Evolutionary conservation across 148 eudicot genomes (phyloP).

Genomic region (Rhododendron ovatum): DNA sequence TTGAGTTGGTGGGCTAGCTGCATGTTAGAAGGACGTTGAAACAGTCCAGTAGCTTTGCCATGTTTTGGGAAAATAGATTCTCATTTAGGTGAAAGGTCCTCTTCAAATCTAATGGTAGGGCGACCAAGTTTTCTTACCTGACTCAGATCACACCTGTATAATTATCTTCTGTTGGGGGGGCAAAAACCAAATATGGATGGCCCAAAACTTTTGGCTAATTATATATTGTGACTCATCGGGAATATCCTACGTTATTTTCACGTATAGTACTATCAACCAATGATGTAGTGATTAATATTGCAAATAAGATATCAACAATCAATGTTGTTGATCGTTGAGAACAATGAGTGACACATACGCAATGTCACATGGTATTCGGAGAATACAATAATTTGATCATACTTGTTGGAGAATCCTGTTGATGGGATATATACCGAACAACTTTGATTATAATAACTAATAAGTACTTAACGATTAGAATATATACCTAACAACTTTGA

Average conservation of each 20-base stretch:
- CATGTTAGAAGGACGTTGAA: background rate
- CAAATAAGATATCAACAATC: background rate
- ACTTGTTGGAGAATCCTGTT: background rate
- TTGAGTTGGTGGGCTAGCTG: background rate
- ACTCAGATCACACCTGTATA: background rate
- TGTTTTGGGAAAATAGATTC: background rate
- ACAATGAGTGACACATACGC: background rate
- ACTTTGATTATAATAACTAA: background rate
- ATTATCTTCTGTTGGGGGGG: background rate
- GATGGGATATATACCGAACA: background rate
- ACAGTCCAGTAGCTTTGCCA: background rate
- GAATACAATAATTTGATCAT: background rate
- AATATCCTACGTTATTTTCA: background rate
- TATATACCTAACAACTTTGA: background rate
- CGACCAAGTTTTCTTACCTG: background rate
- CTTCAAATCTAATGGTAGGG: slow-evolving; percentile 4
- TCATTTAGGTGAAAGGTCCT: background rate
- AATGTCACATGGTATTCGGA: background rate
- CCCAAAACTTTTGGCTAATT: background rate
- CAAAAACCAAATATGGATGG: background rate
- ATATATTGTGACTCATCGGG: background rate
- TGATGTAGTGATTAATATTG: background rate
- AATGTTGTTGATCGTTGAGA: background rate
- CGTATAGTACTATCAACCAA: background rate
- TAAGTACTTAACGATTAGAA: too few species aligned